Conservation (phyloP, 148 eudicot species). For the Vaccinium myrtillus region DNA sequence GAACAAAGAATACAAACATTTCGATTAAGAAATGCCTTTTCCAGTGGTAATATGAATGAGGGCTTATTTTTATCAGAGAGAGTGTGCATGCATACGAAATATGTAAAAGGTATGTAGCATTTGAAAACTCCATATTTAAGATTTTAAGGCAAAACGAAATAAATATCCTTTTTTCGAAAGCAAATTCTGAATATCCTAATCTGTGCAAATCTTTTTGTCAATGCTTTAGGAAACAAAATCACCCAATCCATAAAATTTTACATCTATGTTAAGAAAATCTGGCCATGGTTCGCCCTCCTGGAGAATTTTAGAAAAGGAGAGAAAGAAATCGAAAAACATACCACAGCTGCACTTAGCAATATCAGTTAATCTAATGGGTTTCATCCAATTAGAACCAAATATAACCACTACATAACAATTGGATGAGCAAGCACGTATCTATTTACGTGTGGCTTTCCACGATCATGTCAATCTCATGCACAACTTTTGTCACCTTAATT, state of each 20-base stretch:
- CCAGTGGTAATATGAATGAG: neutral
- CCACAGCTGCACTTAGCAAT: neutral
- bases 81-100: neutral
- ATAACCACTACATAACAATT: neutral
- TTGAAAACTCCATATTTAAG: neutral
- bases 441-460: neutral
- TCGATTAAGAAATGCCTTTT: neutral
- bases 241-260: neutral
- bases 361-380: neutral
- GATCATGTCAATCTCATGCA: constrained; percentile 1
- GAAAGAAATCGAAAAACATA: neutral
- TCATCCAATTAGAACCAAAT: neutral
- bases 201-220: neutral
- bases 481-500: neutral
- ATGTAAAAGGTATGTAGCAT: neutral
- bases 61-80: neutral
- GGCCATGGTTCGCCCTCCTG: neutral
- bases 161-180: neutral
- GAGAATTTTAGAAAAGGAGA: neutral
- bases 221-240: neutral
- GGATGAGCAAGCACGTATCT: neutral
- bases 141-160: neutral
- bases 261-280: neutral
- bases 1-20: neutral
- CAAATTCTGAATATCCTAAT: neutral